Percentiles rank a stretch among this genome's conserved stretches.
Conservation (phyloP, 805 yeast species). For the Spathaspora passalidarum region DNA sequence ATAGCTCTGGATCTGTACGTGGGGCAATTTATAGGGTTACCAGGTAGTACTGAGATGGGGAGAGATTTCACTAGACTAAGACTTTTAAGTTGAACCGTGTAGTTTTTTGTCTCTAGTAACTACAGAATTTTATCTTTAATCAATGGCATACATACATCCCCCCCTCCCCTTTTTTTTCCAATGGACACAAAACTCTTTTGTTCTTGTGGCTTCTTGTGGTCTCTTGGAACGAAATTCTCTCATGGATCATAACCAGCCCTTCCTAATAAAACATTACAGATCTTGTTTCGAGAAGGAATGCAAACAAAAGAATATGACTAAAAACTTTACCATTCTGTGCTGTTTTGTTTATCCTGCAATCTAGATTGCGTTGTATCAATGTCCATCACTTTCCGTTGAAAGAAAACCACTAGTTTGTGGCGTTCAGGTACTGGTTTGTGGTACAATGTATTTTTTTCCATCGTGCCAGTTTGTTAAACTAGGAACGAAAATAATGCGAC, state of each 20-base stretch:
- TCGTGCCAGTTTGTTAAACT: neutral
- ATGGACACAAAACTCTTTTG: neutral
- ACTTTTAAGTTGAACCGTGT: neutral
- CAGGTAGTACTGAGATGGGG: neutral
- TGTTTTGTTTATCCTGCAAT: too few species aligned
- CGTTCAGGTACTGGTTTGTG: neutral
- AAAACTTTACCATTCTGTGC: too few species aligned
- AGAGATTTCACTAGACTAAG: too few species aligned
- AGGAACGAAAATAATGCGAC: neutral
- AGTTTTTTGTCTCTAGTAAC: neutral
- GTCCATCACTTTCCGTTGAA: too few species aligned
- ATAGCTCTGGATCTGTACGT: too few species aligned
- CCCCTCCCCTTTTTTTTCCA: neutral
- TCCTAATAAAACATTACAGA: too few species aligned
- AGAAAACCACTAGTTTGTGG: neutral
- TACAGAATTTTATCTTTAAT: neutral
- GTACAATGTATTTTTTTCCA: neutral
- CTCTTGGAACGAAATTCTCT: neutral
- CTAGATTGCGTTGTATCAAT: too few species aligned
- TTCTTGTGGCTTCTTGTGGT: neutral
- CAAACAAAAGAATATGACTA: too few species aligned
- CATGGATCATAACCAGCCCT: neutral
- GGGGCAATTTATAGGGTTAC: neutral
- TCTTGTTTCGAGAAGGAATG: too few species aligned
- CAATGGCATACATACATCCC: neutral